Evolutionary conservation across 129 eudicot genomes (phyloP).

Genomic region (Cynara cardunculus): DNA sequence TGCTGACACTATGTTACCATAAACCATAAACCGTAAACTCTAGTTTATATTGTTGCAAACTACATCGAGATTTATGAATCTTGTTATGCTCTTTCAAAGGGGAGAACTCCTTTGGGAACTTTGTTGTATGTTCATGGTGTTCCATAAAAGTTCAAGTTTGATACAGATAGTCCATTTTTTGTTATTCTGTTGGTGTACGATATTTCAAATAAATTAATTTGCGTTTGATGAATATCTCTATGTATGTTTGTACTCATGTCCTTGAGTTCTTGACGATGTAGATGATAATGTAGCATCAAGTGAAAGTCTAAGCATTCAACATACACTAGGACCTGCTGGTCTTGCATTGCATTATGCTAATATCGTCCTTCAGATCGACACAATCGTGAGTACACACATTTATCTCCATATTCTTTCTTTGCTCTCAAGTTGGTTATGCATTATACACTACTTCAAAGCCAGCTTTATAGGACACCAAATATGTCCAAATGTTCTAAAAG

Average conservation of each 20-base stretch:
- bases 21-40: neutral
- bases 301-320: slow-evolving; percentile 30
- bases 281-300: slow-evolving; percentile 38
- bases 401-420: neutral
- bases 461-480: neutral
- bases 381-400: slow-evolving; percentile 50
- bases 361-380: slow-evolving; percentile 71
- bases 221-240: neutral
- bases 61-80: too few species aligned
- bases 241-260: slow-evolving; percentile 14
- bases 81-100: too few species aligned
- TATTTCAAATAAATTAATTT: neutral
- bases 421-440: neutral
- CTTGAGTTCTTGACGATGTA: slow-evolving; percentile 24
- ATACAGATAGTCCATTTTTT: too few species aligned
- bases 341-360: slow-evolving; percentile 94
- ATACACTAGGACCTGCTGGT: slow-evolving; percentile 80
- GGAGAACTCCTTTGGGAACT: neutral
- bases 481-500: neutral
- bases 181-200: too few species aligned
- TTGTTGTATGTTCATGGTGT: neutral
- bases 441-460: neutral
- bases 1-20: too few species aligned
- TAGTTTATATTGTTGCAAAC: neutral
- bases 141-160: neutral